Percentiles rank a stretch among this genome's conserved stretches.
Conservation (phyloP, 2,329 filamentous ascomycete genomes). For the Hymenoscyphus linearis region DNA sequence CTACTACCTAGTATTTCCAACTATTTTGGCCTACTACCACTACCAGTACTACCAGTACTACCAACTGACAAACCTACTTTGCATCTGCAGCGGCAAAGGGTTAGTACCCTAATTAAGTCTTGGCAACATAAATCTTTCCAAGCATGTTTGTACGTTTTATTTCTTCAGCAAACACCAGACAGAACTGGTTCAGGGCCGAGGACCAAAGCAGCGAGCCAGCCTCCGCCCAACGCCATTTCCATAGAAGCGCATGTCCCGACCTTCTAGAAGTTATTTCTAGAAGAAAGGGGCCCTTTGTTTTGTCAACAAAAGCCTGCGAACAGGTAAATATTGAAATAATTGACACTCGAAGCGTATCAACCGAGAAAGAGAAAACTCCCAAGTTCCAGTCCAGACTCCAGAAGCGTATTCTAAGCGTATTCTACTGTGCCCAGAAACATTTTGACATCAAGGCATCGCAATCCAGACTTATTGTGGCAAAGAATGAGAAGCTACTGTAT, state of each 20-base stretch:
- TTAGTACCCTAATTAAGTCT: neutral
- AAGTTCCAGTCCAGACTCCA: too few relatives aligned
- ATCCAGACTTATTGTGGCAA: neutral
- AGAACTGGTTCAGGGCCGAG: too few relatives aligned
- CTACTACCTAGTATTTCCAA: too few relatives aligned
- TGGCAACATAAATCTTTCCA: neutral
- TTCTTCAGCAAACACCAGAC: too few relatives aligned
- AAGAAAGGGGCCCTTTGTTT: neutral
- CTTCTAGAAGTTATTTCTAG: neutral
- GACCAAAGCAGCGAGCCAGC: too few relatives aligned
- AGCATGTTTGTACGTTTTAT: neutral
- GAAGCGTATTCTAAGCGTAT: neutral
- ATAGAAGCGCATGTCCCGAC: neutral
- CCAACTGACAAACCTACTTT: neutral
- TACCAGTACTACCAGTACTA: neutral
- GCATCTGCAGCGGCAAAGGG: neutral
- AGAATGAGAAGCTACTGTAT: neutral
- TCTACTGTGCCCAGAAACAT: neutral
- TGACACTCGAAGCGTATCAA: neutral
- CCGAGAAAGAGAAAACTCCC: neutral
- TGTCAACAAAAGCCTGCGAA: neutral
- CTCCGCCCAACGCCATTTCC: neutral
- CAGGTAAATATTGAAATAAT: neutral
- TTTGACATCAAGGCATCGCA: too few relatives aligned
- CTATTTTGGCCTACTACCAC: neutral